These are phyloP conservation scores for Russula sp. DNA, from an alignment of 768 basidiomycete genomes.

Conservation along the genomic window DNA sequence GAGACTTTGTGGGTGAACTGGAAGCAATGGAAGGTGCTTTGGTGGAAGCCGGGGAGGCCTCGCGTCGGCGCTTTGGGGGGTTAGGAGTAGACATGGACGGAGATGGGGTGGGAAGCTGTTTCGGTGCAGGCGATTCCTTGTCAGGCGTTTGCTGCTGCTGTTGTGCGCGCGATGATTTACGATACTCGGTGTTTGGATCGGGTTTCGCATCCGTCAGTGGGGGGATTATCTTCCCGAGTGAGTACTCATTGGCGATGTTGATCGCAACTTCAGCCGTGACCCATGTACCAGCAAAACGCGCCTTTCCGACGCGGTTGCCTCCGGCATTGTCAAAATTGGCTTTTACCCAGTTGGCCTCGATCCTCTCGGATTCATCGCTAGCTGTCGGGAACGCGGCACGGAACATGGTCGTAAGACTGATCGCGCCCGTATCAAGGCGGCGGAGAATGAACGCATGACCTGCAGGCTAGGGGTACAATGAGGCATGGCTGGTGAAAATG, in stretches of 20 bases:
- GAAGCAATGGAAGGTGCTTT: conserved; percentile 33
- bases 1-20: conserved; percentile 17
- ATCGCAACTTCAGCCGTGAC: conserved; percentile 58
- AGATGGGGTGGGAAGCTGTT: conserved; percentile 30
- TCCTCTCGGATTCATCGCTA: conserved; percentile 65
- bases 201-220: conserved; percentile 65
- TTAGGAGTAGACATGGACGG: conserved; percentile 30
- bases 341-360: conserved; percentile 79
- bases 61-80: conserved; percentile 36
- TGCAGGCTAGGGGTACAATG: conserved; percentile 39
- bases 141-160: conserved; percentile 28
- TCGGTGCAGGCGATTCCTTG: conserved; percentile 17
- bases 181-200: conserved; percentile 71
- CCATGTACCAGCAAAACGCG: conserved; percentile 88
- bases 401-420: conserved; percentile 94
- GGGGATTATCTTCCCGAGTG: conserved; percentile 50
- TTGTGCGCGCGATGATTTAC: conserved; percentile 51
- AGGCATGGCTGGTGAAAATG: conserved; percentile 21
- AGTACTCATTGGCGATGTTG: conserved; percentile 61
- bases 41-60: conserved; percentile 58
- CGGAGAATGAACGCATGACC: conserved; percentile 93
- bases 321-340: conserved; percentile 66
- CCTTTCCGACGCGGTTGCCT: conserved; percentile 55
- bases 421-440: conserved; percentile 86
- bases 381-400: conserved; percentile 88